Evolutionary conservation across 1,284 basidiomycete species (phyloP).

Genomic region (Ustilago lituana): DNA sequence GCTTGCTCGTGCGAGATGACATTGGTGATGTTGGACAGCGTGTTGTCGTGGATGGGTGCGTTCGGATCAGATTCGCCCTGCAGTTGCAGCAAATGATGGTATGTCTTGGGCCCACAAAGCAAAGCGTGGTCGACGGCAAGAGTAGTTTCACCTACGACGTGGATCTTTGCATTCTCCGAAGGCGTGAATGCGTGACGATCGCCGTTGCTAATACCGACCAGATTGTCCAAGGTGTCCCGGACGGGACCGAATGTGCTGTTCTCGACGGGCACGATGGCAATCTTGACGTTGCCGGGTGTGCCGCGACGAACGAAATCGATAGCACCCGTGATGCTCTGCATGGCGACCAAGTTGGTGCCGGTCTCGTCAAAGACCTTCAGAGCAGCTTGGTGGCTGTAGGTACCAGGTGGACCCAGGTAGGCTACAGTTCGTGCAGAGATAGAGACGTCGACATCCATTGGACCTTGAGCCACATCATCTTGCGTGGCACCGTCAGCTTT

Average conservation of each 20-base stretch:
- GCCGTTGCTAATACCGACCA: slow-evolving; percentile 43
- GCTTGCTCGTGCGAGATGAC: slow-evolving; percentile 54
- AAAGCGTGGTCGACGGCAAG: slow-evolving; percentile 42
- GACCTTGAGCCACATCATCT: slow-evolving; percentile 9
- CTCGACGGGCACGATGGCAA: slow-evolving; percentile 46
- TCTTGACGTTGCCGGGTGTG: slow-evolving; percentile 43
- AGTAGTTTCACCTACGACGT: slow-evolving; percentile 43
- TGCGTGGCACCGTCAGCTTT: background rate
- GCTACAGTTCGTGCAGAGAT: slow-evolving; percentile 47
- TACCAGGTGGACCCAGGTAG: slow-evolving; percentile 46
- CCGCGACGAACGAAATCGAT: slow-evolving; percentile 52
- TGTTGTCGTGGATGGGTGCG: slow-evolving; percentile 37
- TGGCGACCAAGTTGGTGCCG: slow-evolving; percentile 42
- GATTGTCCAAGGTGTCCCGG: slow-evolving; percentile 37
- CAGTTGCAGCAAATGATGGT: slow-evolving; percentile 41
- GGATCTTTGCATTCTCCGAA: slow-evolving; percentile 23
- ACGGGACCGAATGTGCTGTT: slow-evolving; percentile 51
- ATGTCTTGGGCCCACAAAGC: slow-evolving; percentile 48
- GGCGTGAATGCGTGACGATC: slow-evolving; percentile 34
- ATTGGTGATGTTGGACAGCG: slow-evolving; percentile 48
- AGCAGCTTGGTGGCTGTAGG: slow-evolving; percentile 48
- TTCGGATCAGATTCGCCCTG: slow-evolving; percentile 35
- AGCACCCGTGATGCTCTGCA: slow-evolving; percentile 48
- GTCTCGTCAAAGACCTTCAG: slow-evolving; percentile 41
- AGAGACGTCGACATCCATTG: slow-evolving; percentile 36